These are phyloP conservation scores for Kuraishia ogatae DNA, from an alignment of 805 yeast genomes.

Conservation along the genomic window DNA sequence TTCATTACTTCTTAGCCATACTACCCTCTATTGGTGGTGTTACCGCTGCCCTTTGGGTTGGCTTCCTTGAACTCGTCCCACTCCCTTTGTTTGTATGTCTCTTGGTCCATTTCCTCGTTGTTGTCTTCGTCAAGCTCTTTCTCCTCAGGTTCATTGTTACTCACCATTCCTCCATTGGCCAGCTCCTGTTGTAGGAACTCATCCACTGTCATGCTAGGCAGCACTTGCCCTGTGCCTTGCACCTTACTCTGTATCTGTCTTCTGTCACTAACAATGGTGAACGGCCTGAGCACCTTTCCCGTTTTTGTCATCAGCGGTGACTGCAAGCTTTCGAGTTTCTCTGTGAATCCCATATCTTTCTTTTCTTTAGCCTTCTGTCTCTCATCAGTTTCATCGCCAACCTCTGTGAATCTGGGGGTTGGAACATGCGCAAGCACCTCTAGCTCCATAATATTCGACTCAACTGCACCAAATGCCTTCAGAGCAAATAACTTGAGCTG, in stretches of 20 bases:
- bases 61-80: conserved; percentile 95
- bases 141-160: conserved; percentile 22
- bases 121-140: conserved; percentile 56
- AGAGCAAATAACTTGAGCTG: conserved; percentile 45
- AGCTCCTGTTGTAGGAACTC: conserved; percentile 83
- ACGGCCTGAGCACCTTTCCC: conserved; percentile 81
- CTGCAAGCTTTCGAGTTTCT: conserved; percentile 45
- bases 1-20: too few relatives aligned
- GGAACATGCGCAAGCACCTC: conserved; percentile 49
- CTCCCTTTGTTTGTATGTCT: conserved; percentile 67
- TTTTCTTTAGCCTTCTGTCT: conserved; percentile 8
- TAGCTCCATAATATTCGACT: conserved; percentile 54
- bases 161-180: conserved; percentile 72
- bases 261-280: conserved; percentile 57
- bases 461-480: conserved; percentile 46
- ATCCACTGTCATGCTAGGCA: conserved; percentile 93
- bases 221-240: conserved; percentile 82
- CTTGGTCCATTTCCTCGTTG: conserved; percentile 45
- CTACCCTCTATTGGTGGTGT: conserved; percentile 62
- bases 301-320: conserved; percentile 51
- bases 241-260: conserved; percentile 57
- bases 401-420: conserved; percentile 9
- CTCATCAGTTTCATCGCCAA: conserved; percentile 9
- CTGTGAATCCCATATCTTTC: conserved; percentile 38
- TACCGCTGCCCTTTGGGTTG: conserved; percentile 85